Percentiles rank a stretch among this genome's conserved stretches.
Evolutionary conservation across 495 filamentous ascomycete genomes (phyloP).

Genomic region (Pseudevernia furfuracea): DNA sequence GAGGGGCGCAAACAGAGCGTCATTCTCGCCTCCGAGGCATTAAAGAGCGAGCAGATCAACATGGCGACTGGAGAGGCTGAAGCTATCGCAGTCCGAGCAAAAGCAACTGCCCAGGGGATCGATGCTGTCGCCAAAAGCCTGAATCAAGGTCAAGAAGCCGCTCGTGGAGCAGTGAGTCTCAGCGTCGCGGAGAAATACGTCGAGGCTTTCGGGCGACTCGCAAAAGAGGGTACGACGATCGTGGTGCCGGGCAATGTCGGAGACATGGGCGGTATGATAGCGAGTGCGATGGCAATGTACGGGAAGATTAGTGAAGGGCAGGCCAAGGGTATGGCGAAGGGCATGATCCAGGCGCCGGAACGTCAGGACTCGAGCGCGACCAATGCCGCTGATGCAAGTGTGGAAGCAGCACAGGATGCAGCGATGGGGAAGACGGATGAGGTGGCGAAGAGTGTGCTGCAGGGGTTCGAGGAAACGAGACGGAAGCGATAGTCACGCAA

Average conservation of each 20-base stretch:
- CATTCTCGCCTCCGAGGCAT: constrained; percentile 90
- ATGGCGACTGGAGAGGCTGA: constrained; percentile 83
- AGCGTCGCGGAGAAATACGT: constrained; percentile 97
- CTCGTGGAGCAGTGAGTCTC: constrained; percentile 74
- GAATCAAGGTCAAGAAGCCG: constrained; percentile 56
- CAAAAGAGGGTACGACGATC: constrained; percentile 87
- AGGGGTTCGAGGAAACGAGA: constrained; percentile 47
- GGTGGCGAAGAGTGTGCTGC: constrained; percentile 44
- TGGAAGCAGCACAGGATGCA: constrained; percentile 10
- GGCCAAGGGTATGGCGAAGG: constrained; percentile 55
- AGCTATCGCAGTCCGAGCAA: constrained; percentile 77
- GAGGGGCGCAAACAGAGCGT: constrained; percentile 94
- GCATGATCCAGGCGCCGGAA: constrained; percentile 23
- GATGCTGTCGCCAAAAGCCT: constrained; percentile 74
- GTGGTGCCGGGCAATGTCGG: constrained; percentile 96
- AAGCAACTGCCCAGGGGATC: constrained; percentile 81
- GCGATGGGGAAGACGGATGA: constrained; percentile 30
- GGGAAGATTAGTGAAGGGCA: constrained; percentile 88
- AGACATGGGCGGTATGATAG: constrained; percentile 96
- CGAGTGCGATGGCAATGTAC: constrained; percentile 90
- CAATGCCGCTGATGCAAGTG: constrained; percentile 18
- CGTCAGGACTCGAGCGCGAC: constrained; percentile 18
- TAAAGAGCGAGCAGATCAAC: constrained; percentile 86
- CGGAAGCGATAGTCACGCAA: constrained; percentile 31
- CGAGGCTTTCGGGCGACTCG: constrained; percentile 84